phyloP scores from a whole-genome alignment of 192 early-diverging fungal species.

The Chytriomyces hyalinus region DNA sequence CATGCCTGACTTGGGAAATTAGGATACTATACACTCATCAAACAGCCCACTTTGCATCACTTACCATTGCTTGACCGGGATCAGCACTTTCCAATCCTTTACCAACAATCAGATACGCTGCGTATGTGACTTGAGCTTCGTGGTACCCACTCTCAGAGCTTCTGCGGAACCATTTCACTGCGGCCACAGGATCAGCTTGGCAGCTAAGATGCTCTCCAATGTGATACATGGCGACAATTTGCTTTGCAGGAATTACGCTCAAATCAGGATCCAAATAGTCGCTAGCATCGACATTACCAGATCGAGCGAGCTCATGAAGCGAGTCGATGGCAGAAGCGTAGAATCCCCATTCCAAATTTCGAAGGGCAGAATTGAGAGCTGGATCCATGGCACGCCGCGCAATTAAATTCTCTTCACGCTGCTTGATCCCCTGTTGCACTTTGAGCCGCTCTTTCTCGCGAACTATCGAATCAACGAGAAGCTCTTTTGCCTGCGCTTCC shows the following conservation, averaged over 20 bases:
- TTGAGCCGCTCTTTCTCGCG: slow-evolving; percentile 12
- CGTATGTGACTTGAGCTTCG: slow-evolving; percentile 35
- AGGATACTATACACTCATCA: too few relatives aligned
- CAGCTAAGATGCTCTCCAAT: slow-evolving; percentile 31
- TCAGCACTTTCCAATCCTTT: slow-evolving; percentile 34
- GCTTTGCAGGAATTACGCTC: slow-evolving; percentile 15
- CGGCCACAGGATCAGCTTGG: slow-evolving; percentile 29
- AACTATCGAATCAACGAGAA: slow-evolving; percentile 10
- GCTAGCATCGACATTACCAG: slow-evolving; percentile 32
- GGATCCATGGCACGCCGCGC: slow-evolving; percentile 20
- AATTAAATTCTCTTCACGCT: slow-evolving; percentile 9
- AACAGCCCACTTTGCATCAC: background rate
- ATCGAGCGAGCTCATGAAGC: slow-evolving; percentile 19
- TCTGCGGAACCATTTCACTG: slow-evolving; percentile 40
- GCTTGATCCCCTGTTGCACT: slow-evolving; percentile 1
- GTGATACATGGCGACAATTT: slow-evolving; percentile 27
- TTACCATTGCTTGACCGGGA: slow-evolving; percentile 34
- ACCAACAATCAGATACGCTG: slow-evolving; percentile 38
- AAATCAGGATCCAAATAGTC: slow-evolving; percentile 35
- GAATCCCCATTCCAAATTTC: slow-evolving; percentile 39
- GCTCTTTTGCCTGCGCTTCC: background rate
- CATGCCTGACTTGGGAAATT: slow-evolving; percentile 13
- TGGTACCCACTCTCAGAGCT: slow-evolving; percentile 38
- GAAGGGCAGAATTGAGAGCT: slow-evolving; percentile 25
- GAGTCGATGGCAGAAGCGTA: slow-evolving; percentile 27